Conservation (phyloP, 495 filamentous ascomycete genomes). For the Aspergillus conjunctus region DNA sequence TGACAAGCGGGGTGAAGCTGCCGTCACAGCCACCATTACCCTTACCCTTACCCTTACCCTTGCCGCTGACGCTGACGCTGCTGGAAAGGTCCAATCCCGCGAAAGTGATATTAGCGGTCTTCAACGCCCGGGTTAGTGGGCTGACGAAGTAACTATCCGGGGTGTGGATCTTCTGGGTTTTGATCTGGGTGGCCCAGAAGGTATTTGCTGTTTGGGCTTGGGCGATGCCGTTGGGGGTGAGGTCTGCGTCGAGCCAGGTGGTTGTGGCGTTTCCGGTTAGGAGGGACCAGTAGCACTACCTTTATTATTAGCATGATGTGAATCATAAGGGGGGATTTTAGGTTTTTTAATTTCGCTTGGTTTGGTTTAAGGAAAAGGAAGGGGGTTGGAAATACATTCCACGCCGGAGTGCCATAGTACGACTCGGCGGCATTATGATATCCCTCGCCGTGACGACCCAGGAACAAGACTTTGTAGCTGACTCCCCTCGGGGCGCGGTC, state of each 20-base stretch:
- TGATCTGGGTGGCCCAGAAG: constrained; percentile 64
- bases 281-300: constrained; percentile 71
- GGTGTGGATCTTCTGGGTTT: constrained; percentile 57
- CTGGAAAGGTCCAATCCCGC: constrained; percentile 54
- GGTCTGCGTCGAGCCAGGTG: constrained; percentile 69
- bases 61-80: constrained; percentile 18
- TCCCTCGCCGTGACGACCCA: constrained; percentile 72
- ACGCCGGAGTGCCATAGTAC: constrained; percentile 67
- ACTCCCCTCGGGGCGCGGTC: constrained; percentile 42
- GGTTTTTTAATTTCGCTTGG: neutral
- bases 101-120: constrained; percentile 67
- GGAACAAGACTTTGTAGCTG: constrained; percentile 68
- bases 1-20: constrained; percentile 62
- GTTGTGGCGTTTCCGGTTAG: constrained; percentile 66
- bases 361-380: neutral
- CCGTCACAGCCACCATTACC: too few relatives aligned
- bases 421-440: constrained; percentile 66
- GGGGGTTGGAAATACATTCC: constrained; percentile 58
- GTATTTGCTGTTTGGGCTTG: constrained; percentile 64
- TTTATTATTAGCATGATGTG: constrained; percentile 2
- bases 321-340: too few relatives aligned
- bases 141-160: constrained; percentile 69
- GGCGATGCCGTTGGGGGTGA: constrained; percentile 59
- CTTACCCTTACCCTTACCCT: too few relatives aligned
- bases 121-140: constrained; percentile 67